A percentile compares a stretch with the other conserved stretches of the same genome.
phyloP scores from a whole-genome alignment of 371 early-diverging fungal species.

The Circinella minor region DNA sequence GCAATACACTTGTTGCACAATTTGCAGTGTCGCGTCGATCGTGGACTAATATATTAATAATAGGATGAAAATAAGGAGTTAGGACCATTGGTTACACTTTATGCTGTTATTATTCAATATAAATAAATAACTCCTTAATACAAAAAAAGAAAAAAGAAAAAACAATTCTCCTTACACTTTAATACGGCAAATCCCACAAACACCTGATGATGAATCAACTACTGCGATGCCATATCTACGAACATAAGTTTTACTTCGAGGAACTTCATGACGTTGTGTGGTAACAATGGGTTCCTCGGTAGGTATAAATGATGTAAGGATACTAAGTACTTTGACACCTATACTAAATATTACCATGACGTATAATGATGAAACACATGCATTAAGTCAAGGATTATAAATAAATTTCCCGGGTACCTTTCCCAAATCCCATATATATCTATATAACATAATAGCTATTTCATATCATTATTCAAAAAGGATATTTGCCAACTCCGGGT shows the following conservation, averaged over 20 bases:
- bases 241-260: constrained; percentile 70
- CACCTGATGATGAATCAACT: constrained; percentile 59
- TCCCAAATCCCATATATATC: no score
- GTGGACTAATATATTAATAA: constrained; percentile 20
- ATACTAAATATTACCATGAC: constrained; percentile 34
- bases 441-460: no score
- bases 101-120: no score
- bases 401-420: no score
- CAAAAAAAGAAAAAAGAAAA: neutral
- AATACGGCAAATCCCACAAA: constrained; percentile 79
- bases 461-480: constrained; percentile 14
- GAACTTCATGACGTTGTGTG: constrained; percentile 33
- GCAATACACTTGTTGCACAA: constrained; percentile 87
- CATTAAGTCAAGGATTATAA: constrained; percentile 22
- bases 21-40: constrained; percentile 71
- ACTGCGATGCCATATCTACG: constrained; percentile 72
- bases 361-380: constrained; percentile 13
- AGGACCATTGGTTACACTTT: neutral
- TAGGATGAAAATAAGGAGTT: neutral
- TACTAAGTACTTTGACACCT: constrained; percentile 40
- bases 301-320: constrained; percentile 49
- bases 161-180: constrained; percentile 39
- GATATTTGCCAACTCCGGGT: constrained; percentile 33
- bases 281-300: constrained; percentile 61
- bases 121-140: neutral